Percentiles rank a stretch among this genome's conserved stretches.
Evolutionary conservation across 1,139 yeast genomes (phyloP).

Genomic region (Suhomyces chickasaworum): DNA sequence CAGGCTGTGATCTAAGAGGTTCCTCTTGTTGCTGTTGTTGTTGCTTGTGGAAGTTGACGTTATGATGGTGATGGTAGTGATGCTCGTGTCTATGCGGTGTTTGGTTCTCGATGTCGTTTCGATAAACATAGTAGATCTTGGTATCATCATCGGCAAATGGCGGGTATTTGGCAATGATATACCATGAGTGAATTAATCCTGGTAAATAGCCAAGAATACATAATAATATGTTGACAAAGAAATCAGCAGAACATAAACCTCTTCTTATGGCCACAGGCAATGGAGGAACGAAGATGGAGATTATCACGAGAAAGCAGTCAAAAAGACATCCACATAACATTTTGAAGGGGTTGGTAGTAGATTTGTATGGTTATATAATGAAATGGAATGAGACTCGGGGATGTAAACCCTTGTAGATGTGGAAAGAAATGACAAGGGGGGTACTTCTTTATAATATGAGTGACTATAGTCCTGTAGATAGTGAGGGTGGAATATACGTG

Average conservation of each 20-base stretch:
- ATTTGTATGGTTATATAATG: neutral
- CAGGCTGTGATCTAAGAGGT: constrained; percentile 17
- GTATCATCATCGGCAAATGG: constrained; percentile 24
- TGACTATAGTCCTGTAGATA: neutral
- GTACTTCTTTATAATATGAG: neutral
- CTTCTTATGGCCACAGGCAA: constrained; percentile 70
- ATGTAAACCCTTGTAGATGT: neutral
- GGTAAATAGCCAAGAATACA: constrained; percentile 67
- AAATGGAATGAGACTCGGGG: neutral
- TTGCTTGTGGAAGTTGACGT: constrained; percentile 13
- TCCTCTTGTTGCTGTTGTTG: too few species aligned
- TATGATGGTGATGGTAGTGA: constrained; percentile 28
- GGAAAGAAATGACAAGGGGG: neutral
- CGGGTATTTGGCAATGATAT: constrained; percentile 56
- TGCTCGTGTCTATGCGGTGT: constrained; percentile 18
- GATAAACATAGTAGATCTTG: constrained; percentile 36
- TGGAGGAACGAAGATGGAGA: constrained; percentile 70
- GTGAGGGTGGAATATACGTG: neutral
- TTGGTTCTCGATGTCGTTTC: constrained; percentile 38
- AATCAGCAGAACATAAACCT: constrained; percentile 64
- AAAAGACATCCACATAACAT: constrained; percentile 27
- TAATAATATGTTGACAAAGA: constrained; percentile 58
- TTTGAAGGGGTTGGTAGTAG: neutral
- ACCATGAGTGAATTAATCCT: constrained; percentile 69
- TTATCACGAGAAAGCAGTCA: constrained; percentile 57